Base-by-base conservation (phyloP, 2,329 filamentous ascomycete genomes). In the Botrytis deweyae region DNA sequence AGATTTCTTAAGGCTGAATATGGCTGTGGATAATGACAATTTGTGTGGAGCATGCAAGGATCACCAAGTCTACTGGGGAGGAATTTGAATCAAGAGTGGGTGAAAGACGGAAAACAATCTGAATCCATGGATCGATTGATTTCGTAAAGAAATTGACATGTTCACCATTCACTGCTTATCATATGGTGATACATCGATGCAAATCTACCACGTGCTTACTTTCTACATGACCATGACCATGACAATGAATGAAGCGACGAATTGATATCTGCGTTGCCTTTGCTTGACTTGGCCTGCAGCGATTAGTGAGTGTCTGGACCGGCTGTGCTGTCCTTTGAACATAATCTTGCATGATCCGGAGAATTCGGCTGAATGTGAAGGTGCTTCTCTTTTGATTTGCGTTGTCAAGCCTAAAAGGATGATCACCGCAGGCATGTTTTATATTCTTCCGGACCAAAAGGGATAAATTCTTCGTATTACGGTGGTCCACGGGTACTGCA, bases 261-360 rank as follows among this genome's bases (percentile, higher is more conserved):
- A 33, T 46, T 22, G 46, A 52, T 20, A 29, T 52, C 64, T 67
- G 65, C 36, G 52, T 55, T 20, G 10, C 33, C 49, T 38, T 40
- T n/a, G 10, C 44, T 66, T 38, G 29, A 52, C 29, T 33, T 49
- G 44, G 36, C 44, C 64, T 66, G 64, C 64, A 52, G 38, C 29
- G 61, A 42, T 42, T 25, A 7, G 36, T 52, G 22, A 22, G 33
- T 40, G 25, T 68, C 49, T 1, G 58, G 46, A 33, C 65, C 12
- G 52, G 40, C 49, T 55, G 36, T 49, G 64, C 64, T 67, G 44
- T 52, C 64, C 8, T 36, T n/a, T 49, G 42, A 52, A 29, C 49
- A 42, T 68, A 68, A 68, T 68, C 66, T 58, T 68, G 66, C 66
- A 68, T 68, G 14, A 58, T 58, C 66, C 66, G 49, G 66, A 68